These are phyloP conservation scores for Chlorociboria aeruginascens DNA, from an alignment of 495 filamentous ascomycete genomes.

Conservation along the genomic window DNA sequence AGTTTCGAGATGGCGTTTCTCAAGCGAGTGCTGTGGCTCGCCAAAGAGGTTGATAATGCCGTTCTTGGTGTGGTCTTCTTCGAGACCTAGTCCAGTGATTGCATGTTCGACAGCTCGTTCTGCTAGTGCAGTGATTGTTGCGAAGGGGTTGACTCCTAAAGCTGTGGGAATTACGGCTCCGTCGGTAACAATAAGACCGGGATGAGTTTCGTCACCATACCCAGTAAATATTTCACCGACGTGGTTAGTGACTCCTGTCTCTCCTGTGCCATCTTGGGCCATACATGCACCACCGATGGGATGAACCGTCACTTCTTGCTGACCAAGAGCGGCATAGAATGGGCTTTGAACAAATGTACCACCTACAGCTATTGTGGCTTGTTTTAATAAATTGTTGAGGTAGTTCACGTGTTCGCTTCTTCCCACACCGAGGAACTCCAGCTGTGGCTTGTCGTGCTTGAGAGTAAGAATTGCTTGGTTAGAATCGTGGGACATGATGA, in stretches of 20 bases:
- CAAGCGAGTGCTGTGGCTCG: conserved; percentile 6
- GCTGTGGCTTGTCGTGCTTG: conserved; percentile 44
- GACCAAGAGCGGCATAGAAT: conserved; percentile 38
- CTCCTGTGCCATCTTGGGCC: conserved; percentile 43
- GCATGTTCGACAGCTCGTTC: conserved; percentile 47
- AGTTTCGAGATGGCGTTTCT: too few species aligned
- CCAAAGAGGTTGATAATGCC: conserved; percentile 28
- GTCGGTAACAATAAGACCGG: conserved; percentile 51
- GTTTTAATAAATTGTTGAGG: conserved; percentile 37
- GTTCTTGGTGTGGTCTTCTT: conserved; percentile 30
- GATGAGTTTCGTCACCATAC: conserved; percentile 33
- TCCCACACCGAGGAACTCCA: conserved; percentile 46
- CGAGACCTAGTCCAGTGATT: conserved; percentile 24
- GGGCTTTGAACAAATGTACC: conserved; percentile 46
- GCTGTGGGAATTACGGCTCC: conserved; percentile 50
- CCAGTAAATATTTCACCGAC: conserved; percentile 48
- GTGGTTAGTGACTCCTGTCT: conserved; percentile 51
- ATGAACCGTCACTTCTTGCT: conserved; percentile 53
- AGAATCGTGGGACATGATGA: conserved; percentile 62
- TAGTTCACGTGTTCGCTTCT: conserved; percentile 40
- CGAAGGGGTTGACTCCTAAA: conserved; percentile 59
- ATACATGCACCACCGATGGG: conserved; percentile 59
- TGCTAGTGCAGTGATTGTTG: conserved; percentile 55
- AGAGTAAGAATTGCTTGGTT: conserved; percentile 50
- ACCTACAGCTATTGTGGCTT: conserved; percentile 42